Percentiles rank a stretch among this genome's conserved stretches.
These are phyloP conservation scores for Castanospermum australe DNA, from an alignment of 306 rosid species.

Conservation along the genomic window DNA sequence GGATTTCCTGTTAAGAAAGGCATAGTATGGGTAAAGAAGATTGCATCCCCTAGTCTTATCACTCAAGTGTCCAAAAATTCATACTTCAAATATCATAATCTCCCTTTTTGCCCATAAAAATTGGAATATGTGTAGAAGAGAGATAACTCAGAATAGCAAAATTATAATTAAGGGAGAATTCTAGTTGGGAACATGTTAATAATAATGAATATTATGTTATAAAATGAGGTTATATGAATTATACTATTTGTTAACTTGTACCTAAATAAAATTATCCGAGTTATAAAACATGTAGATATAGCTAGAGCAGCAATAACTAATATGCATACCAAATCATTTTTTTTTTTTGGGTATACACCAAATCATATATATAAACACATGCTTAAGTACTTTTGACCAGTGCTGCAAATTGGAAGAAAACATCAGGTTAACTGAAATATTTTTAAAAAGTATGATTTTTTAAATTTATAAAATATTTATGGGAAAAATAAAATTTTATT, in stretches of 20 bases:
- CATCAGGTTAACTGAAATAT: conserved; percentile 6
- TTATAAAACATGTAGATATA: neutral
- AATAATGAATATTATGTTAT: neutral
- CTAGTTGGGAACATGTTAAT: neutral
- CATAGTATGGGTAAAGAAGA: neutral
- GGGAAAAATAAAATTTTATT: too few species aligned
- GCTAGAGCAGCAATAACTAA: neutral
- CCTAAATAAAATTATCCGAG: neutral
- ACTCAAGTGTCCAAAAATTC: neutral
- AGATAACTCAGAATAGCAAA: neutral
- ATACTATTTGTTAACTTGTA: neutral
- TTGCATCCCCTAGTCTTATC: neutral
- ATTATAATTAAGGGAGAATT: neutral
- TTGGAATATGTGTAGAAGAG: neutral
- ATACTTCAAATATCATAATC: neutral
- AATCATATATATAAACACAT: conserved; percentile 80
- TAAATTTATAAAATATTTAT: too few species aligned
- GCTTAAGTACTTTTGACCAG: conserved; percentile 95
- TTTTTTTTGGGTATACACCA: too few species aligned
- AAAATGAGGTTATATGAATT: neutral
- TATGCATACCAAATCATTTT: conserved; percentile 81
- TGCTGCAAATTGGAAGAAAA: conserved; percentile 60
- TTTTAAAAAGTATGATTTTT: neutral
- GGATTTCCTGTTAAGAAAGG: neutral
- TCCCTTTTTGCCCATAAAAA: neutral